Evolutionary conservation across 129 eudicot genomes (phyloP).

Genomic region (Chrysanthemum makinoi): DNA sequence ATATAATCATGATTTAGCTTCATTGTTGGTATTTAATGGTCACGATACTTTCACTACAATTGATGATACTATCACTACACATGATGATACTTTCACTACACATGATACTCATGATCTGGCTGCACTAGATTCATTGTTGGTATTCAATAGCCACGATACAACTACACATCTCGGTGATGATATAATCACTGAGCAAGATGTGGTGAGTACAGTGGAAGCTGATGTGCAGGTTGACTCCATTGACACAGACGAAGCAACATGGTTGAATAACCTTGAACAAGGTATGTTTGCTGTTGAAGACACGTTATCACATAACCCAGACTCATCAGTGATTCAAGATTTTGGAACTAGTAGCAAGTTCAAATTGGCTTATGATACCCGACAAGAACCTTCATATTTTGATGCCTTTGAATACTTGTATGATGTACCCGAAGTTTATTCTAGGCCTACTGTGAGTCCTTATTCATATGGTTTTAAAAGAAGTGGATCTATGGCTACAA

Average conservation of each 20-base stretch:
- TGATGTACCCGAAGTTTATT: slow-evolving; percentile 61
- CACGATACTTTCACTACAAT: slow-evolving; percentile 15
- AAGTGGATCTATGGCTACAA: slow-evolving; percentile 29
- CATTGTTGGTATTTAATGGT: slow-evolving; percentile 22
- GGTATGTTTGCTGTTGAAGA: slow-evolving; percentile 17
- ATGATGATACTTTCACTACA: too few relatives aligned
- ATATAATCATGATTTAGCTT: slow-evolving; percentile 11
- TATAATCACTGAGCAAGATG: too few relatives aligned
- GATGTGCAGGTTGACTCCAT: slow-evolving; percentile 23
- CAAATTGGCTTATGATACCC: slow-evolving; percentile 44
- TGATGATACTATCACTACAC: not conserved
- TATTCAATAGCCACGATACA: slow-evolving; percentile 27
- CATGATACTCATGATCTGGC: slow-evolving; percentile 3
- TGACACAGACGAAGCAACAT: slow-evolving; percentile 7
- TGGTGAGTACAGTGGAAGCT: not conserved
- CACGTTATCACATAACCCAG: slow-evolving; percentile 19
- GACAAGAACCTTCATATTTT: slow-evolving; percentile 50
- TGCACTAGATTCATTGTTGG: not conserved
- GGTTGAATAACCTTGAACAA: slow-evolving; percentile 38
- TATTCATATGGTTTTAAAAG: slow-evolving; percentile 34
- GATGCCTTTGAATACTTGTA: slow-evolving; percentile 79
- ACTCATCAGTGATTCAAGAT: slow-evolving; percentile 27
- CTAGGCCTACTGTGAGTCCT: slow-evolving; percentile 34
- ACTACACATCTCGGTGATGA: slow-evolving; percentile 1
- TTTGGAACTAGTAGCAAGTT: slow-evolving; percentile 23